These are phyloP conservation scores for Talaromyces sp. DNA, from an alignment of 2,329 filamentous ascomycete genomes.

Conservation along the genomic window DNA sequence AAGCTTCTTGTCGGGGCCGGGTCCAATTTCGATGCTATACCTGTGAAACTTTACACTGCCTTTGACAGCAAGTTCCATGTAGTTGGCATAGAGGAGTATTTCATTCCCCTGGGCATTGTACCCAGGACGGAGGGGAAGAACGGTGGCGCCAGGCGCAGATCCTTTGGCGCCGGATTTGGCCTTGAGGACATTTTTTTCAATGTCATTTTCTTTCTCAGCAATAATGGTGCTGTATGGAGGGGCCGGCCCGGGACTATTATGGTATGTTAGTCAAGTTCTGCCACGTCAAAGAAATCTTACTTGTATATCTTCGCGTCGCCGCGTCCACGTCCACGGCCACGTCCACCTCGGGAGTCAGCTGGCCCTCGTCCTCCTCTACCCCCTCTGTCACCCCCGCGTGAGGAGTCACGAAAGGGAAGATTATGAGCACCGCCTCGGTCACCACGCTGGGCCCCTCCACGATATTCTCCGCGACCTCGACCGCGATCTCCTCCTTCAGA, in stretches of 20 bases:
- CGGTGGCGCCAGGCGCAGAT: not conserved
- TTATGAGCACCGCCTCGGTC: not conserved
- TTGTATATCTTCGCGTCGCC: conserved; percentile 19
- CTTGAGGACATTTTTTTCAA: conserved; percentile 6
- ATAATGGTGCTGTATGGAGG: not conserved
- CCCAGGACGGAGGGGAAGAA: conserved; percentile 24
- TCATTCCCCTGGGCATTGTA: conserved; percentile 20
- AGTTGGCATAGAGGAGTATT: conserved; percentile 21
- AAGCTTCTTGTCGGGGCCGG: not conserved
- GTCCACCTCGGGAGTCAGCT: not conserved
- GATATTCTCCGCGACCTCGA: conserved; percentile 23
- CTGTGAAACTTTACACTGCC: conserved; percentile 20
- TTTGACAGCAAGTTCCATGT: conserved; percentile 26
- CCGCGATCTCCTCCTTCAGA: not conserved
- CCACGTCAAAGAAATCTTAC: not conserved
- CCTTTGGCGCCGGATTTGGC: not conserved
- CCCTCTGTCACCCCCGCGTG: not conserved
- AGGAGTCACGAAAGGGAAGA: not conserved
- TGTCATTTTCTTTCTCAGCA: conserved; percentile 5
- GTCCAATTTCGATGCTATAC: conserved; percentile 30
- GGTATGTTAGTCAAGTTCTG: not conserved
- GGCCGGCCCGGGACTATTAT: not conserved
- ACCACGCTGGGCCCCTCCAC: conserved; percentile 8
- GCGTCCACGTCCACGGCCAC: conserved; percentile 22
- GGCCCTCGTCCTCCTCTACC: not conserved